Conservation (phyloP, 2,329 filamentous ascomycete genomes). For the Fusarium buxicola region DNA sequence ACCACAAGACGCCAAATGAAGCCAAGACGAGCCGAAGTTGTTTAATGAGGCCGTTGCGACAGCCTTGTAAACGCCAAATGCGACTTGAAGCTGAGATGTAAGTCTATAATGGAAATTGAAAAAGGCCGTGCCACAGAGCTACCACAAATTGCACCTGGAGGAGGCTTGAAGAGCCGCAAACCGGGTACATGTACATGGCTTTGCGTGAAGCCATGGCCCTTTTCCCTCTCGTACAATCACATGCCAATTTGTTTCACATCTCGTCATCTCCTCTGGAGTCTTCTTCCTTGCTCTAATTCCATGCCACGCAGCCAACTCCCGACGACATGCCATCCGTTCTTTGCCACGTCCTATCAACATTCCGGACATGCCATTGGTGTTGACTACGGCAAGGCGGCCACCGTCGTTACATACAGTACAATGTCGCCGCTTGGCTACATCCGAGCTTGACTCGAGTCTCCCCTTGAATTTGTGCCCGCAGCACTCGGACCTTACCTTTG, state of each 20-base stretch:
- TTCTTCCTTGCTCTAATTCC: constrained; percentile 20
- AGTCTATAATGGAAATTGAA: neutral
- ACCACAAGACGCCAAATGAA: neutral
- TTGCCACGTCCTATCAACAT: constrained; percentile 39
- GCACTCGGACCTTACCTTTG: neutral
- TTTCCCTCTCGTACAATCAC: constrained; percentile 32
- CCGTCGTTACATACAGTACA: constrained; percentile 12
- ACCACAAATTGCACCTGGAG: constrained; percentile 1
- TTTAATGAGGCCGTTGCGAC: neutral
- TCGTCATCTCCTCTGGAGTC: constrained; percentile 28
- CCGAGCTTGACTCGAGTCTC: constrained; percentile 18
- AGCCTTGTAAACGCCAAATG: neutral
- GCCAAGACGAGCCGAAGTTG: neutral
- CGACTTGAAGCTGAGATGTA: neutral
- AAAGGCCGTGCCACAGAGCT: constrained; percentile 5
- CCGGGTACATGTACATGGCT: constrained; percentile 17
- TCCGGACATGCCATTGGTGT: constrained; percentile 35
- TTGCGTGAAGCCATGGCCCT: constrained; percentile 12
- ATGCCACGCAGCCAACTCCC: constrained; percentile 18
- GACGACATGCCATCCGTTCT: constrained; percentile 37
- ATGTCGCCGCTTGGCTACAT: constrained; percentile 2
- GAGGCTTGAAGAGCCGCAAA: constrained; percentile 3
- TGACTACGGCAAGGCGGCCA: constrained; percentile 17
- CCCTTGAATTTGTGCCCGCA: constrained; percentile 6
- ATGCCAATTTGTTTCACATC: constrained; percentile 43